A percentile compares a stretch with the other conserved stretches of the same genome.
Conservation (phyloP, 2,329 filamentous ascomycete genomes). For the Aspergillus sp. region DNA sequence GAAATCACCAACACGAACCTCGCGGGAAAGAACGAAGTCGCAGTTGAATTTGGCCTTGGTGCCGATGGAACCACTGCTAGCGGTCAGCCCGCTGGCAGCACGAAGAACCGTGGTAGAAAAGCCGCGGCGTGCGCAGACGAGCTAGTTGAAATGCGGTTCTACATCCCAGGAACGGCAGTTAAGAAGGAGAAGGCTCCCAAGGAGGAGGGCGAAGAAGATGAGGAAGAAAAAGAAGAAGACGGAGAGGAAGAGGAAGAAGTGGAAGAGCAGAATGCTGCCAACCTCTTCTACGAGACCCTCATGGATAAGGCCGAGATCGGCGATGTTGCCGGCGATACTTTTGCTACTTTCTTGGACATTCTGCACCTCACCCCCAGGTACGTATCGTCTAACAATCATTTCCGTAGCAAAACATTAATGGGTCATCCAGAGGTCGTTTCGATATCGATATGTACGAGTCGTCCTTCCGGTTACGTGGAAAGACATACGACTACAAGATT, state of each 20-base stretch:
- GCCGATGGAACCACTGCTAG: slow-evolving; percentile 67
- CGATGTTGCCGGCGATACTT: slow-evolving; percentile 96
- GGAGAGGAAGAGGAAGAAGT: slow-evolving; percentile 67
- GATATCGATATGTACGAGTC: slow-evolving; percentile 99
- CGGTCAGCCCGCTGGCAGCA: slow-evolving; percentile 68
- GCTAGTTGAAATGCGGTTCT: slow-evolving; percentile 97
- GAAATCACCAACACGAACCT: slow-evolving; percentile 98
- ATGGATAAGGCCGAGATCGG: slow-evolving; percentile 99
- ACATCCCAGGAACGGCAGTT: slow-evolving; percentile 86
- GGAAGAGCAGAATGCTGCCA: slow-evolving; percentile 91
- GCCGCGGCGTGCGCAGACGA: slow-evolving; percentile 85
- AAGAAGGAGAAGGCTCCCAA: slow-evolving; percentile 66
- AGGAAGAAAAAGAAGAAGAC: slow-evolving; percentile 55
- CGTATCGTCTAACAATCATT: slow-evolving; percentile 12
- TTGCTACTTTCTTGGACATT: slow-evolving; percentile 94
- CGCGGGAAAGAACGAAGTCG: slow-evolving; percentile 95
- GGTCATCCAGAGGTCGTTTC: slow-evolving; percentile 75
- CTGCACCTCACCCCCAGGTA: slow-evolving; percentile 92
- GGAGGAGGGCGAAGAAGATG: slow-evolving; percentile 57
- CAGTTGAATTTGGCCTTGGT: slow-evolving; percentile 84
- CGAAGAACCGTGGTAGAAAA: slow-evolving; percentile 75
- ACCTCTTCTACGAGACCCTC: slow-evolving; percentile 94
- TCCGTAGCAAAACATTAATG: slow-evolving; percentile 11
- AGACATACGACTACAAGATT: slow-evolving; percentile 99
- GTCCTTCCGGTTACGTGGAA: slow-evolving; percentile 93